A percentile compares a stretch with the other conserved stretches of the same genome.
Conservation (phyloP, 2,329 filamentous ascomycete genomes). For the Cladosporium sp. region DNA sequence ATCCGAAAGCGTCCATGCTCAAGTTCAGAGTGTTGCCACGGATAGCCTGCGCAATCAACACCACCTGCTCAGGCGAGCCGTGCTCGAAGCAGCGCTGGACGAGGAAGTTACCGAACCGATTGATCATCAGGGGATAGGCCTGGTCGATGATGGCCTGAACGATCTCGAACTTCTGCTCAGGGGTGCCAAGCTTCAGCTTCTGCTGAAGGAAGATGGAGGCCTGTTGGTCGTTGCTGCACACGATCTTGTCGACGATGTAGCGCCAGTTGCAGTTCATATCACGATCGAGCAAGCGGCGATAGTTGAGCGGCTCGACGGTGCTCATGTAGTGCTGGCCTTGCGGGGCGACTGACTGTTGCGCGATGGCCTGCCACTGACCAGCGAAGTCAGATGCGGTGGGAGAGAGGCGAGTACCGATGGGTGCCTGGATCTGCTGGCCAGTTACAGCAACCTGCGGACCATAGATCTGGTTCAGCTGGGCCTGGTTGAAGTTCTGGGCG, state of each 20-base stretch:
- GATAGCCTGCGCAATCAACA: conserved; percentile 92
- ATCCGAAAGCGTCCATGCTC: conserved; percentile 98
- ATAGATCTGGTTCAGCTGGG: conserved; percentile 22
- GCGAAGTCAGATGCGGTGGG: conserved; percentile 52
- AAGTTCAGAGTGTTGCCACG: conserved; percentile 90
- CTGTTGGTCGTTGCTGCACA: conserved; percentile 98
- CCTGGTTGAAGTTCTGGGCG: conserved; percentile 22
- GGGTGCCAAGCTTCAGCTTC: conserved; percentile 94
- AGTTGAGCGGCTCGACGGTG: conserved; percentile 90
- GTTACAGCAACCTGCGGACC: conserved; percentile 9
- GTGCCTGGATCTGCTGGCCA: conserved; percentile 26
- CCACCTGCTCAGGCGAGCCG: conserved; percentile 89
- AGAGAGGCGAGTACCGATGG: conserved; percentile 47
- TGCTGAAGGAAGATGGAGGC: conserved; percentile 98
- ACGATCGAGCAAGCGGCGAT: conserved; percentile 89
- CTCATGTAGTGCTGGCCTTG: conserved; percentile 69
- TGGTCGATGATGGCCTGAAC: conserved; percentile 94
- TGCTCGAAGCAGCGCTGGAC: conserved; percentile 99
- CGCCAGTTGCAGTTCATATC: conserved; percentile 99
- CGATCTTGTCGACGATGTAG: conserved; percentile 99
- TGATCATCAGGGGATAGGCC: conserved; percentile 95
- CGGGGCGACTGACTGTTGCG: conserved; percentile 37
- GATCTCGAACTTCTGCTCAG: conserved; percentile 95
- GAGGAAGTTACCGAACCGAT: conserved; percentile 97
- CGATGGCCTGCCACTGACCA: conserved; percentile 40